A percentile compares a stretch with the other conserved stretches of the same genome.
phyloP scores from a whole-genome alignment of 2,329 filamentous ascomycete genomes.

The Microsporum canis region DNA sequence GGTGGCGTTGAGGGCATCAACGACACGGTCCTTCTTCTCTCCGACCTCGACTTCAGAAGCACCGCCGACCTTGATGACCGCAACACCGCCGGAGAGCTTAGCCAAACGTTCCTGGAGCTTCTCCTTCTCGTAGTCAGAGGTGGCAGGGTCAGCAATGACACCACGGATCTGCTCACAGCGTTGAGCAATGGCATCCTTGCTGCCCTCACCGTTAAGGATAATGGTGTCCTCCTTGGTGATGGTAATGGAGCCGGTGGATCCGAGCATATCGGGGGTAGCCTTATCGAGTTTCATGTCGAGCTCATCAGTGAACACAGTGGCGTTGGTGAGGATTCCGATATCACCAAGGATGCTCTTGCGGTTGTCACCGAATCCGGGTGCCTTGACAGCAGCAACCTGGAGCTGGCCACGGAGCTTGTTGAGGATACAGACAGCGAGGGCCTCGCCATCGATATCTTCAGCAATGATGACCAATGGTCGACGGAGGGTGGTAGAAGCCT shows the following conservation, averaged over 20 bases:
- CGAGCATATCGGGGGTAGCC: slow-evolving; percentile 88
- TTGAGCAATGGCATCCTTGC: slow-evolving; percentile 85
- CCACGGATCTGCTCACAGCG: slow-evolving; percentile 98
- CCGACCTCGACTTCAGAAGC: slow-evolving; percentile 96
- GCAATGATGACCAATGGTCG: slow-evolving; percentile 96
- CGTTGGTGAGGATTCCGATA: slow-evolving; percentile 89
- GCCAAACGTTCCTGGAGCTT: slow-evolving; percentile 99
- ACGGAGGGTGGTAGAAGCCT: slow-evolving; percentile 90
- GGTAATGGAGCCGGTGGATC: slow-evolving; percentile 93
- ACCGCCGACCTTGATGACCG: slow-evolving; percentile 98
- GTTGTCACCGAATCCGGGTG: slow-evolving; percentile 98
- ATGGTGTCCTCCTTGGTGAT: slow-evolving; percentile 99
- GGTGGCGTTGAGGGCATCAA: slow-evolving; percentile 95
- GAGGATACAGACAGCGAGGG: slow-evolving; percentile 94
- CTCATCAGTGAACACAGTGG: slow-evolving; percentile 95
- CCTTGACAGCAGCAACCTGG: slow-evolving; percentile 97
- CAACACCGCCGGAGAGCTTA: slow-evolving; percentile 97
- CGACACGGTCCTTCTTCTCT: slow-evolving; percentile 99
- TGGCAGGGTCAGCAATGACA: slow-evolving; percentile 84
- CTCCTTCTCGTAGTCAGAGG: slow-evolving; percentile 99
- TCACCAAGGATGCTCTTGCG: slow-evolving; percentile 99
- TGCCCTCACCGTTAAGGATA: slow-evolving; percentile 90
- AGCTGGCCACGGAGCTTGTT: slow-evolving; percentile 99
- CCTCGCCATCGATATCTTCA: slow-evolving; percentile 98
- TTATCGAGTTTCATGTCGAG: slow-evolving; percentile 99